Conservation (phyloP, 495 filamentous ascomycete species). For the Beverwykella pulmonaria region DNA sequence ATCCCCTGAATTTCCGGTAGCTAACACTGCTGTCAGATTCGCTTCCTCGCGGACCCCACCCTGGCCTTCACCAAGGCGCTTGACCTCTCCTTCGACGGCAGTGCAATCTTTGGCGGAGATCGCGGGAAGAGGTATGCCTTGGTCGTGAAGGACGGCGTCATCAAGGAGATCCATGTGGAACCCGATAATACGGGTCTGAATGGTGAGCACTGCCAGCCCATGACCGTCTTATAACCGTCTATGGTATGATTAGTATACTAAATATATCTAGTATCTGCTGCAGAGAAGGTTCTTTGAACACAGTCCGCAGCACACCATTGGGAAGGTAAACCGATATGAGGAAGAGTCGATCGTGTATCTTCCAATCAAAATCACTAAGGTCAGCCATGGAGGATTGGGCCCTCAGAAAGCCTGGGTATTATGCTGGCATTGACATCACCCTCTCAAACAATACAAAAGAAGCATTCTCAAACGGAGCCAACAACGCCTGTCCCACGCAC, state of each 20-base stretch:
- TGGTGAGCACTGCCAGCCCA: slow-evolving; percentile 55
- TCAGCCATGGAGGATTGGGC: too few species aligned
- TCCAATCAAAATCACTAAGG: too few species aligned
- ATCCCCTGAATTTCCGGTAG: too few species aligned
- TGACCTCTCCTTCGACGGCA: slow-evolving; percentile 80
- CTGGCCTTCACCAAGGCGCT: slow-evolving; percentile 81
- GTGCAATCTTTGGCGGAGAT: slow-evolving; percentile 79
- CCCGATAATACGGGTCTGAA: slow-evolving; percentile 90
- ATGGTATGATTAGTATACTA: too few species aligned
- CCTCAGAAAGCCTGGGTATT: too few species aligned
- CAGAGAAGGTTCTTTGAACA: slow-evolving; percentile 1
- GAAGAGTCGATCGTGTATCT: too few species aligned
- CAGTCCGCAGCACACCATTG: neutral
- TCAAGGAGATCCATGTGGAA: slow-evolving; percentile 62
- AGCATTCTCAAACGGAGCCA: too few species aligned
- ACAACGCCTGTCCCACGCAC: too few species aligned
- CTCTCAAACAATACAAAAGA: too few species aligned
- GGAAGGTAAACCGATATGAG: too few species aligned
- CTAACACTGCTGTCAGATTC: slow-evolving; percentile 56
- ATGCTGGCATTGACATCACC: too few species aligned
- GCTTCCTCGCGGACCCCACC: slow-evolving; percentile 89
- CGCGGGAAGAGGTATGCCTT: slow-evolving; percentile 90
- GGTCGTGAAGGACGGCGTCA: slow-evolving; percentile 47
- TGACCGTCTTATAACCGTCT: neutral
- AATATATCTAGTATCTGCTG: slow-evolving; percentile 4